Conservation (phyloP, 148 eudicot species). For the Rhododendron ovatum region DNA sequence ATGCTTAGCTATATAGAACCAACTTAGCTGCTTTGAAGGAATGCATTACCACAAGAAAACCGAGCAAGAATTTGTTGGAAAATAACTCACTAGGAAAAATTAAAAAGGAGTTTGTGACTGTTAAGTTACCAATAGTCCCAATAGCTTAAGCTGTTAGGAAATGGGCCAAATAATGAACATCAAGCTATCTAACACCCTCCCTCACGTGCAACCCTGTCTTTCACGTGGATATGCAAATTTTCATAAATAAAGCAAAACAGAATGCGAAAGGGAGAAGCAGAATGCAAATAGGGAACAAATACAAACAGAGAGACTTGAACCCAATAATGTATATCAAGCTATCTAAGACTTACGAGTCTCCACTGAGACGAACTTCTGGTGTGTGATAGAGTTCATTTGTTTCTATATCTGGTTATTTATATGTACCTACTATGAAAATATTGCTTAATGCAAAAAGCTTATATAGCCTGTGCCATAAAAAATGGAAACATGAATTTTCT, state of each 20-base stretch:
- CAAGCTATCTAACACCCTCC: not conserved
- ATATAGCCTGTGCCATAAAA: not conserved
- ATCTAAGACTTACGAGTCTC: not conserved
- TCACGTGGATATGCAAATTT: not conserved
- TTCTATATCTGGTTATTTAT: not conserved
- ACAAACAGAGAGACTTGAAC: not conserved
- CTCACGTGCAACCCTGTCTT: not conserved
- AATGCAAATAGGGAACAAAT: not conserved
- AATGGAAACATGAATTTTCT: not conserved
- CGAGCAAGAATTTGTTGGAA: not conserved
- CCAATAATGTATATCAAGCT: not conserved
- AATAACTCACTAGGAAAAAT: not conserved
- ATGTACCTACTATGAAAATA: not conserved
- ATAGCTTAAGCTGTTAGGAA: not conserved
- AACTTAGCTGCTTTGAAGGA: not conserved
- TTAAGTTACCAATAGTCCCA: not conserved
- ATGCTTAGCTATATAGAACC: constrained; percentile 2
- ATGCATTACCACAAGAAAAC: not conserved
- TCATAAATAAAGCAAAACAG: not conserved
- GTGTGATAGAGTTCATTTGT: not conserved
- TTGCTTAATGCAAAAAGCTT: not conserved
- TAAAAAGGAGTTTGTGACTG: not conserved
- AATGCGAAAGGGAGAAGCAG: not conserved
- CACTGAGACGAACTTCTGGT: not conserved
- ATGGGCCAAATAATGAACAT: not conserved